Percentiles rank a stretch among this genome's conserved stretches.
Conservation (phyloP, 192 early-diverging fungal species). For the Helicostylum pulchrum region DNA sequence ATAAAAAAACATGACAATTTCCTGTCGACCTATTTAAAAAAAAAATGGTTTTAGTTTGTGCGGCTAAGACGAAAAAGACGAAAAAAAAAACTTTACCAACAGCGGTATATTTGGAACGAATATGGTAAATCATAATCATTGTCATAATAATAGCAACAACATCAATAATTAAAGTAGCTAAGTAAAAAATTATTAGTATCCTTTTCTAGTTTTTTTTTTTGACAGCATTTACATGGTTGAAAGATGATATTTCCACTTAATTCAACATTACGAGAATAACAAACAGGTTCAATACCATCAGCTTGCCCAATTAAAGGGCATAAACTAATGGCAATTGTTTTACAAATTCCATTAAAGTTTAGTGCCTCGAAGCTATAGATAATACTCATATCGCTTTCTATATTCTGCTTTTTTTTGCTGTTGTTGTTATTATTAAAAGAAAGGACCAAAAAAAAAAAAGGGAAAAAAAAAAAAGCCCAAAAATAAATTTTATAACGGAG, state of each 20-base stretch:
- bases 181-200: not conserved
- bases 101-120: constrained; percentile 97
- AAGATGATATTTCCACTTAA: constrained; percentile 82
- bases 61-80: not conserved
- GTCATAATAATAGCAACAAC: constrained; percentile 94
- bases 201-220: not conserved
- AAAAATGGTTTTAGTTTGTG: not conserved
- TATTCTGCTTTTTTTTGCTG: not conserved
- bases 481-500: not conserved
- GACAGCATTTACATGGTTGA: constrained; percentile 65
- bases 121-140: constrained; percentile 97
- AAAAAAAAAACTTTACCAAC: constrained; percentile 64
- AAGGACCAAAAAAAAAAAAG: constrained; percentile 1
- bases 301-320: constrained; percentile 86
- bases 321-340: constrained; percentile 75
- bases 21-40: constrained; percentile 89
- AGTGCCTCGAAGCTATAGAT: constrained; percentile 58
- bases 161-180: constrained; percentile 91
- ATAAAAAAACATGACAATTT: constrained; percentile 99
- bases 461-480: constrained; percentile 1
- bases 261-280: constrained; percentile 96
- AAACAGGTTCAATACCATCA: constrained; percentile 78
- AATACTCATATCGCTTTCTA: constrained; percentile 7
- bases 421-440: not conserved
- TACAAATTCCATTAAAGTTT: constrained; percentile 89